Base-by-base conservation (phyloP, 1,284 basidiomycete genomes). In the Meripilus lineatus region DNA sequence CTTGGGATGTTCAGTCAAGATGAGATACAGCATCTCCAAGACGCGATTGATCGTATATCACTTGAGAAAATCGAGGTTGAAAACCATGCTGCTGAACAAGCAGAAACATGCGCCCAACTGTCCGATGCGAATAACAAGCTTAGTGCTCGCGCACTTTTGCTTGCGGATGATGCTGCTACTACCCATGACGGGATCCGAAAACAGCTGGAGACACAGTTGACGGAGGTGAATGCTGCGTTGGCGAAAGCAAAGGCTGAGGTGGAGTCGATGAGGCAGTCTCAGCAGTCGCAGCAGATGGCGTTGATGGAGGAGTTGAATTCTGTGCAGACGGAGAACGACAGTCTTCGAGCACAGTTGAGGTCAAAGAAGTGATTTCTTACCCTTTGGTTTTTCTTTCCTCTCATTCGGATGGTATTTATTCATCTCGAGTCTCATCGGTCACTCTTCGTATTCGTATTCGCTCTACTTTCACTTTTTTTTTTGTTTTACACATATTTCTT, bases 281-380 rank as follows among this genome's bases (percentile, higher is more conserved):
- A 86, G 59, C 79, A 85, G 61, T 72, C 67, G 10, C 87, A 89
- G 63, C 72, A 76, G 52, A 76, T 85, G 46, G 79, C 80, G 17
- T 58, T 90, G 40, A 67, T 90, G 44, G 87, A 90, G 56, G 87
- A 90, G 65, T 67, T 90, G 54, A 89, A 89, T 59, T 70, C 74
- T 40, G 73, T 84, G 65, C 87, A 90, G 63, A 83, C 75, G 44
- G 85, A 89, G 65, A 90, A 90, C 57, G 72, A 68, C 30, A 77
- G 63, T 33, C 57, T 90, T 50, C 74, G 83, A 38, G 75, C 79
- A 32, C 88, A 89, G 61, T 53, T 90, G 51, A 73, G 77, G 32
- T 59, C 70, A 48, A 83, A 78, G 66, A 72, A 68, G 63, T 72
- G 52, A 49, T 13, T 38, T 13, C n/a, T n/a, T n/a, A n/a, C n/a